Conservation (phyloP, 257 asterid species). For the Paraleonurus japonicus region DNA sequence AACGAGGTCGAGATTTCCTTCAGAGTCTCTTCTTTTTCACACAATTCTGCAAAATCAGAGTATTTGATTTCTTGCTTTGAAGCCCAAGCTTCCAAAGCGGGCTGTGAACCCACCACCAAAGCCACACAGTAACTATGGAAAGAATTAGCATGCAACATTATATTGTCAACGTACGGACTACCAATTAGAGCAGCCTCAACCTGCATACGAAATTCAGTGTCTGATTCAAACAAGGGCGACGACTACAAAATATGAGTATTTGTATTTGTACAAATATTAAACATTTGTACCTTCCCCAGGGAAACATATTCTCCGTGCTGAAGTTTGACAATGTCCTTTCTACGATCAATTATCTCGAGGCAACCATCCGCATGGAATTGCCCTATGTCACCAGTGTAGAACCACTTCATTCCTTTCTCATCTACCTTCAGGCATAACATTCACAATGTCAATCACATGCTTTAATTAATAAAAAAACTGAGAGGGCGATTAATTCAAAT, state of each 20-base stretch:
- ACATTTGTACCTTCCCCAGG: constrained; percentile 69
- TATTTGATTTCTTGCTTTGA: constrained; percentile 50
- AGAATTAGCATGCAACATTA: constrained; percentile 92
- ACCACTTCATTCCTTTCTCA: constrained; percentile 87
- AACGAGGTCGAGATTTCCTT: constrained; percentile 77
- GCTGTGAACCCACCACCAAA: constrained; percentile 76
- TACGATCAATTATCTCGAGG: constrained; percentile 94
- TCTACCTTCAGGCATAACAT: constrained; percentile 54
- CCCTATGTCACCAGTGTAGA: constrained; percentile 90
- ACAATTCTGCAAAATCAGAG: constrained; percentile 65
- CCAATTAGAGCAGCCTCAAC: constrained; percentile 76
- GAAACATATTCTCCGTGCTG: constrained; percentile 99
- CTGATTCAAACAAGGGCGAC: neutral
- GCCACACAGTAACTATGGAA: constrained; percentile 86
- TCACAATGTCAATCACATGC: neutral
- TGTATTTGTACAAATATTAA: neutral
- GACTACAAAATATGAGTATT: neutral
- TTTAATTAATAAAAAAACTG: neutral
- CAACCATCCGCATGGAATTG: constrained; percentile 89
- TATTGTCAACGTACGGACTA: constrained; percentile 74
- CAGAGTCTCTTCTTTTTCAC: constrained; percentile 59
- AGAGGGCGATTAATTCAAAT: no score
- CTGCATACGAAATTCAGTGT: constrained; percentile 39
- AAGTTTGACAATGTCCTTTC: constrained; percentile 92
- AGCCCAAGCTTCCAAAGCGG: constrained; percentile 84